These are phyloP conservation scores for Flaveria brownii DNA, from an alignment of 129 eudicot genomes.

Conservation along the genomic window DNA sequence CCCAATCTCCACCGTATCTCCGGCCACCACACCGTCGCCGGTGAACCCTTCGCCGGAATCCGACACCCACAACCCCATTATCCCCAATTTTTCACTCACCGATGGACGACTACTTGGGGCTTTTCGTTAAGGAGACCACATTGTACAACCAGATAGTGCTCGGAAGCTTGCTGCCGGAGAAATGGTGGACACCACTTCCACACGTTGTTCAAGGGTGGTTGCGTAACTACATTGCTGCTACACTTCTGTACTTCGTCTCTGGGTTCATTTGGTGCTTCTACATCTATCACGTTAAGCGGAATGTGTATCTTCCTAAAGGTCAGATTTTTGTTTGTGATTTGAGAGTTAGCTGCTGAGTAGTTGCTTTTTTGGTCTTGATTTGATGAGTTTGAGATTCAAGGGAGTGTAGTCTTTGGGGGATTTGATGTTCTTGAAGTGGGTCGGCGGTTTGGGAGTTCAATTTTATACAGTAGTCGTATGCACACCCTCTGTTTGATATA, in stretches of 20 bases:
- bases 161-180: constrained; percentile 54
- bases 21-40: background rate
- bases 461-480: background rate
- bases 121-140: constrained; percentile 67
- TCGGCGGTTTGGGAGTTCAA: background rate
- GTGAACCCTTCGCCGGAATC: constrained; percentile 9
- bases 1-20: background rate
- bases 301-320: constrained; percentile 84
- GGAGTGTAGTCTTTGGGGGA: background rate
- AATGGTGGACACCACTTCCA: constrained; percentile 59
- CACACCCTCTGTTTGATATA: background rate
- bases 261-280: constrained; percentile 84
- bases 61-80: background rate
- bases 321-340: background rate
- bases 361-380: background rate
- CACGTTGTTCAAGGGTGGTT: constrained; percentile 75
- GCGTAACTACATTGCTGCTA: constrained; percentile 72
- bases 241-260: constrained; percentile 57
- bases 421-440: background rate
- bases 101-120: constrained; percentile 39
- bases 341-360: background rate
- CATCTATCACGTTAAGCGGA: constrained; percentile 64
- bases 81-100: background rate
- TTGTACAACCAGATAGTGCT: constrained; percentile 63
- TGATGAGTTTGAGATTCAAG: background rate